A percentile compares a stretch with the other conserved stretches of the same genome.
Evolutionary conservation across 1,284 basidiomycete genomes (phyloP).

Genomic region (Volvariella surrecta): DNA sequence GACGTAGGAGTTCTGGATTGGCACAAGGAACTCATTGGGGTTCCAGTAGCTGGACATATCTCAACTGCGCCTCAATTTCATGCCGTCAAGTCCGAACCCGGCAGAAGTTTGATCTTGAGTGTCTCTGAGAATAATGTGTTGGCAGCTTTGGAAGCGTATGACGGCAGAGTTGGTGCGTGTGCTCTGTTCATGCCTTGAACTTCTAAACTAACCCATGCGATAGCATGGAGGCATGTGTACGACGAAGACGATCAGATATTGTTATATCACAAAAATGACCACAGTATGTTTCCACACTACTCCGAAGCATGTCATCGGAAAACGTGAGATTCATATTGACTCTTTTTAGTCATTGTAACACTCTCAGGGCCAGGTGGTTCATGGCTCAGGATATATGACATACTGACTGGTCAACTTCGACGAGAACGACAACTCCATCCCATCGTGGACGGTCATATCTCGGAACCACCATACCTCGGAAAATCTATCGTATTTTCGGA

Average conservation of each 20-base stretch:
- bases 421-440: slow-evolving; percentile 58
- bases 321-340: too few relatives aligned
- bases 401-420: slow-evolving; percentile 56
- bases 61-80: slow-evolving; percentile 52
- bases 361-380: slow-evolving; percentile 73
- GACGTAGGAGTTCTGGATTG: slow-evolving; percentile 84
- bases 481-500: slow-evolving; percentile 27
- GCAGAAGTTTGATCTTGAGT: slow-evolving; percentile 47
- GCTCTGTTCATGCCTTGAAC: slow-evolving; percentile 6
- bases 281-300: slow-evolving; percentile 37
- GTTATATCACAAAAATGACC: slow-evolving; percentile 55
- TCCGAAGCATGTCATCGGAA: too few relatives aligned
- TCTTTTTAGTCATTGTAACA: slow-evolving; percentile 50
- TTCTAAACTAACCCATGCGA: slow-evolving; percentile 2
- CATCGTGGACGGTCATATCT: slow-evolving; percentile 31
- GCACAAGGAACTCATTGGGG: slow-evolving; percentile 71
- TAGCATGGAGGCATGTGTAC: slow-evolving; percentile 79
- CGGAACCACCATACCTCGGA: slow-evolving; percentile 39
- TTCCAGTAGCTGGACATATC: slow-evolving; percentile 44
- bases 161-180: slow-evolving; percentile 66
- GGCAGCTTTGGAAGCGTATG: slow-evolving; percentile 63
- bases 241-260: slow-evolving; percentile 60
- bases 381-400: slow-evolving; percentile 65
- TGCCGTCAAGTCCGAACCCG: slow-evolving; percentile 23
- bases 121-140: slow-evolving; percentile 75